A percentile compares a stretch with the other conserved stretches of the same genome.
phyloP scores from a whole-genome alignment of 1,284 basidiomycete species.

The Ganoderma sp. region DNA sequence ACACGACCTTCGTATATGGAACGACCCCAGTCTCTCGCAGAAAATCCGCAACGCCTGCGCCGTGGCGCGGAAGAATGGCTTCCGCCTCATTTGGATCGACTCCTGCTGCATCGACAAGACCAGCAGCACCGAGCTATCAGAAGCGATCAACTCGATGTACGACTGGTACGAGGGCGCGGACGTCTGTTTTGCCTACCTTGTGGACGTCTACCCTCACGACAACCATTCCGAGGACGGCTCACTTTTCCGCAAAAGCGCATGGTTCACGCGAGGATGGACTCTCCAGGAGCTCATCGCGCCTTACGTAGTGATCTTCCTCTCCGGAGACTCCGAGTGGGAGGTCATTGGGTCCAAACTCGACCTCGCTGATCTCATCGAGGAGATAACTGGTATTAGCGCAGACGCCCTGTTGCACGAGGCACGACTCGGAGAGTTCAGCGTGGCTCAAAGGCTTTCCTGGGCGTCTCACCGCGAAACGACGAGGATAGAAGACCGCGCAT shows the following conservation, averaged over 20 bases:
- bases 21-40: background rate
- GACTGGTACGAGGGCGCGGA: background rate
- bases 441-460: background rate
- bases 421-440: background rate
- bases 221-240: background rate
- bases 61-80: background rate
- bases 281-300: conserved; percentile 1
- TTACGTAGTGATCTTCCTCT: background rate
- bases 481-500: background rate
- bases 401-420: background rate
- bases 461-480: background rate
- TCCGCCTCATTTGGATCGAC: background rate
- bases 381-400: background rate
- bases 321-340: background rate
- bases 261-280: background rate
- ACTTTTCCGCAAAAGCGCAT: background rate
- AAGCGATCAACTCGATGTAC: conserved; percentile 5
- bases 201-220: background rate
- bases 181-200: background rate
- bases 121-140: background rate
- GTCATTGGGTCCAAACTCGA: background rate
- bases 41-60: background rate
- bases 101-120: conserved; percentile 5
- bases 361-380: background rate
- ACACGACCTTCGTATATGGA: background rate